phyloP scores from a whole-genome alignment of 129 eudicot species.

The Lonicera japonica region DNA sequence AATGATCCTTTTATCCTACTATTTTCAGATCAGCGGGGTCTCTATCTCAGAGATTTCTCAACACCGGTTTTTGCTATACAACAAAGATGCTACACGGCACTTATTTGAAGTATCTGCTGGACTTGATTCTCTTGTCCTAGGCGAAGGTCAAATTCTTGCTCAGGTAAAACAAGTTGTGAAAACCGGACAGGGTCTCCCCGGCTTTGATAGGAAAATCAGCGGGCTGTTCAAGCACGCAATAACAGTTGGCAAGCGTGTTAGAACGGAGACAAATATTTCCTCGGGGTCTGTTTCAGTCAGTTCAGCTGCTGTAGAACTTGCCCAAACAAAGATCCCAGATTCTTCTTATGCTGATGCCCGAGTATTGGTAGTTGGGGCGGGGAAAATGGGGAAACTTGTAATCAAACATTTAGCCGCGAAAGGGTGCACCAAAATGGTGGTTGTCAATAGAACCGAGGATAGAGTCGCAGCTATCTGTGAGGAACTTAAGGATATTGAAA shows the following conservation, averaged over 20 bases:
- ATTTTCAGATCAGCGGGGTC: slow-evolving; percentile 60
- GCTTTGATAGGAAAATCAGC: slow-evolving; percentile 70
- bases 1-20: slow-evolving; percentile 13
- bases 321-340: slow-evolving; percentile 56
- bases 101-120: slow-evolving; percentile 87
- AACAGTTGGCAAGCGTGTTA: slow-evolving; percentile 70
- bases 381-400: slow-evolving; percentile 88
- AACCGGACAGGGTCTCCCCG: slow-evolving; percentile 56
- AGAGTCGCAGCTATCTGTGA: slow-evolving; percentile 47
- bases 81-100: slow-evolving; percentile 65
- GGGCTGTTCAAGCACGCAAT: slow-evolving; percentile 81
- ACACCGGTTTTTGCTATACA: slow-evolving; percentile 63
- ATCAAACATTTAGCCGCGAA: slow-evolving; percentile 74
- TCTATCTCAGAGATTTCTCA: slow-evolving; percentile 52
- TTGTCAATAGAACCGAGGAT: slow-evolving; percentile 70
- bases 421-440: slow-evolving; percentile 67
- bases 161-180: slow-evolving; percentile 80
- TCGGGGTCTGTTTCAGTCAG: slow-evolving; percentile 87
- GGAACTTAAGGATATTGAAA: slow-evolving; percentile 57
- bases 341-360: slow-evolving; percentile 34
- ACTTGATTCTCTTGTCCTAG: slow-evolving; percentile 74
- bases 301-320: slow-evolving; percentile 92
- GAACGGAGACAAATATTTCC: slow-evolving; percentile 69
- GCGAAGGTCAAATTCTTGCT: slow-evolving; percentile 93
- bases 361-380: slow-evolving; percentile 81